Evolutionary conservation across 192 early-diverging fungal species (phyloP), one percentile per base, ranked within the genome.

Genomic region (Coemansia sp.): DNA sequence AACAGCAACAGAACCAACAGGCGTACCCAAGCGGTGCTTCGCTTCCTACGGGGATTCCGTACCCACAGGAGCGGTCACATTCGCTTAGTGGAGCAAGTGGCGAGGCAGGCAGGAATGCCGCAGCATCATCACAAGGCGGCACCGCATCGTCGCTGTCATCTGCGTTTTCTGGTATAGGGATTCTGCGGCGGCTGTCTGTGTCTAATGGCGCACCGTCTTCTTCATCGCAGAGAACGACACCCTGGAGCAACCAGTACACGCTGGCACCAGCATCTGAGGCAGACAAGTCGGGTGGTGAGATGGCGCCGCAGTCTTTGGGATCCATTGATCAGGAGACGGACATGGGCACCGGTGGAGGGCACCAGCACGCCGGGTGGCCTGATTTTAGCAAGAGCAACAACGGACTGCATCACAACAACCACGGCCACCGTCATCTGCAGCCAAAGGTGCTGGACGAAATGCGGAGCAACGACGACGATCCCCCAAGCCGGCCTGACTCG

Each of bases 401-500:
- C n/a, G n/a, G 51, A 8, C 51, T 45, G 51, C 51, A 54, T 4
- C 51, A 54, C 37, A 13, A 39, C 55, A 26, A 49, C n/a, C 21
- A 26, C 37, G 16, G 57, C 57, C 19, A 49, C 43, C 52, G 55
- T 15, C 70, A 66, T 19, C 67, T 62, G 32, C 71, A 67, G 62
- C 67, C 77, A 51, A 66, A 62, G 40, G 62, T 69, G 12, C 67
- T 73, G 1, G 68, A 73, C 19, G 77, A 73, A 18, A 63, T 73
- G 46, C 67, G 63, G 49, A 58, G 47, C 19, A 56, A 37, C 40
- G 47, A 71, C 12, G 68, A 73, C 40, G 65, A 66, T 18, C 71
- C 77, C 16, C 77, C 71, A 40, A 79, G 71, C 65, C 71, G 77
- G 12, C 77, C 77, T 26, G 77, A 79, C 68, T 79, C 77, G 54